Percentiles rank a stretch among this genome's conserved stretches.
Conservation (phyloP, 1,284 basidiomycete species). For the Rhodotorula glutinis region DNA sequence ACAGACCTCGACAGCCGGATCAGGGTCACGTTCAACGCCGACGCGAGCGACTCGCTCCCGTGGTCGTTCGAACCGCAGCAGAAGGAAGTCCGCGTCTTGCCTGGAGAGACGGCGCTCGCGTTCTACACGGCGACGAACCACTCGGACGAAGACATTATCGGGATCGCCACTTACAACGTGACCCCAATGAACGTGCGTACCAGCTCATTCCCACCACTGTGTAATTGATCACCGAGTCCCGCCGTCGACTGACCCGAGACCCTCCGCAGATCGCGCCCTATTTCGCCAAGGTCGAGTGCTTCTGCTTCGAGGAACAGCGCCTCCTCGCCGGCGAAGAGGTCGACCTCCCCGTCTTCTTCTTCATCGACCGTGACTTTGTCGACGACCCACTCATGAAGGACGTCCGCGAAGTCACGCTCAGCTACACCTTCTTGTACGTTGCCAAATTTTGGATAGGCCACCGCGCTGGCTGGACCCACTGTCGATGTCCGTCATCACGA, state of each 20-base stretch:
- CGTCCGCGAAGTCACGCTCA: constrained; percentile 86
- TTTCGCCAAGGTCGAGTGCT: constrained; percentile 99
- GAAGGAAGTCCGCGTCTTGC: constrained; percentile 82
- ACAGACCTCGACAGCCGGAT: constrained; percentile 59
- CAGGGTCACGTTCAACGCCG: constrained; percentile 93
- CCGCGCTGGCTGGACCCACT: too few species aligned
- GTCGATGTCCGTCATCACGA: neutral
- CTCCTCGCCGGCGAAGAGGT: constrained; percentile 94
- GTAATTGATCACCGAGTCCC: too few species aligned
- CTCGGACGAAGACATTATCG: constrained; percentile 83
- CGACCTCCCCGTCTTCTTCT: constrained; percentile 97
- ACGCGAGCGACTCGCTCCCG: constrained; percentile 79
- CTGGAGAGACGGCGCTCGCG: constrained; percentile 92
- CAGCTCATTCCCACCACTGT: neutral
- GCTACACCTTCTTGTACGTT: constrained; percentile 85
- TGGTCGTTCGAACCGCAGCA: constrained; percentile 93
- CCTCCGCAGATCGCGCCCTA: constrained; percentile 81
- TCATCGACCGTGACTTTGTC: constrained; percentile 93
- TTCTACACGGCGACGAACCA: constrained; percentile 94
- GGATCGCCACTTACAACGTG: constrained; percentile 98
- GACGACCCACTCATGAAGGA: constrained; percentile 75
- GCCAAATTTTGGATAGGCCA: too few species aligned
- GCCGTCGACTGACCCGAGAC: neutral
- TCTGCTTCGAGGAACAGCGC: constrained; percentile 99
- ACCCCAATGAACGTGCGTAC: constrained; percentile 78